A percentile compares a stretch with the other conserved stretches of the same genome.
phyloP scores from a whole-genome alignment of 805 yeast genomes.

The Metschnikowia santaceciliae region DNA sequence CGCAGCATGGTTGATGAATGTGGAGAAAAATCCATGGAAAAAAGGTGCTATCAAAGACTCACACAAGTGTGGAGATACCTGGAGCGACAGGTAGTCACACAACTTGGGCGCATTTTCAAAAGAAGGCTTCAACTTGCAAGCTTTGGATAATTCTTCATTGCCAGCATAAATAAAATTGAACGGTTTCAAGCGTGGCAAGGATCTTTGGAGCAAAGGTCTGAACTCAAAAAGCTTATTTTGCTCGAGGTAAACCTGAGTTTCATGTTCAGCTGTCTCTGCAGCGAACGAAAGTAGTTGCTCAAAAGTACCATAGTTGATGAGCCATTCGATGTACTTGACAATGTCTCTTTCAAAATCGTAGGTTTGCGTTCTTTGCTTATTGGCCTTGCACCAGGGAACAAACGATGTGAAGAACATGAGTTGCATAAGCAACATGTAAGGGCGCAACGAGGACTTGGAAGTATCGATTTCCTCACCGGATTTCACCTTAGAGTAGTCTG shows the following conservation, averaged over 20 bases:
- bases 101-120: slow-evolving; percentile 27
- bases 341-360: slow-evolving; percentile 55
- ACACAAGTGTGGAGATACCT: slow-evolving; percentile 21
- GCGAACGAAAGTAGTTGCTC: slow-evolving; percentile 61
- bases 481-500: slow-evolving; percentile 23
- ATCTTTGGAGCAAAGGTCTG: slow-evolving; percentile 61
- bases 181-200: slow-evolving; percentile 56
- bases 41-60: slow-evolving; percentile 33
- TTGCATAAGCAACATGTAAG: slow-evolving; percentile 42
- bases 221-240: slow-evolving; percentile 58
- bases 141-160: slow-evolving; percentile 27
- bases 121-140: slow-evolving; percentile 25
- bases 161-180: slow-evolving; percentile 50
- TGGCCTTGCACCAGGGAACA: slow-evolving; percentile 63
- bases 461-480: slow-evolving; percentile 27
- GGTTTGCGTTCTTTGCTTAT: slow-evolving; percentile 35
- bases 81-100: slow-evolving; percentile 24
- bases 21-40: slow-evolving; percentile 49
- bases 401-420: slow-evolving; percentile 53
- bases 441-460: slow-evolving; percentile 28
- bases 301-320: slow-evolving; percentile 63
- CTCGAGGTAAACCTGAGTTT: slow-evolving; percentile 33
- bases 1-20: slow-evolving; percentile 61
- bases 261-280: slow-evolving; percentile 49
- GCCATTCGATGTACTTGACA: slow-evolving; percentile 54